Percentiles rank a stretch among this genome's conserved stretches.
phyloP scores from a whole-genome alignment of 2,329 filamentous ascomycete genomes.

The Cordyceps pruinosa region DNA sequence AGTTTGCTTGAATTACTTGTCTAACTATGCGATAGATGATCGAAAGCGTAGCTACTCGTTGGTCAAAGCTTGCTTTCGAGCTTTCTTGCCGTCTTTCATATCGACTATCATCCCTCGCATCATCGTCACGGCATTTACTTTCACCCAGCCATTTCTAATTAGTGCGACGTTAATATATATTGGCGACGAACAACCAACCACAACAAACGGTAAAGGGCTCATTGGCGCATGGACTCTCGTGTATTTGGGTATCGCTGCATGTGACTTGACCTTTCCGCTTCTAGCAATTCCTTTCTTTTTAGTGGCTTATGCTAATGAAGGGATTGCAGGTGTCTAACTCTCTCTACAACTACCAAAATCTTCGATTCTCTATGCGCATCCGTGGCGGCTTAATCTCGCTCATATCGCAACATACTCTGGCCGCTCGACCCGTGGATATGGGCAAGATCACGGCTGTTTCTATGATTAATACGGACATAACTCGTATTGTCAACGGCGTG shows the following conservation, averaged over 20 bases:
- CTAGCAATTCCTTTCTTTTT: background rate
- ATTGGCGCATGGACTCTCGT: constrained; percentile 33
- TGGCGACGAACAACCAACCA: constrained; percentile 15
- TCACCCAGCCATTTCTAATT: constrained; percentile 36
- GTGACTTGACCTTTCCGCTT: constrained; percentile 10
- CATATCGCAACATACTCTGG: constrained; percentile 1
- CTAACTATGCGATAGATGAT: no score
- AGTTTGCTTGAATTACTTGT: no score
- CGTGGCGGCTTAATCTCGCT: constrained; percentile 1
- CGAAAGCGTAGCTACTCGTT: no score
- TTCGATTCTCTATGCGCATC: background rate
- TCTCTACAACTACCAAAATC: background rate
- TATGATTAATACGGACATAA: constrained; percentile 39
- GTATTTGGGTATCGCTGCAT: constrained; percentile 35
- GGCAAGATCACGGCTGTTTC: constrained; percentile 21
- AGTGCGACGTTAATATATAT: constrained; percentile 23
- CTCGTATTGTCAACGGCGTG: constrained; percentile 30
- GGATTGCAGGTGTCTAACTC: background rate
- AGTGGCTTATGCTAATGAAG: background rate
- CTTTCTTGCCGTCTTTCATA: constrained; percentile 14
- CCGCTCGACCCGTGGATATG: background rate
- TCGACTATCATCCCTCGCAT: constrained; percentile 24
- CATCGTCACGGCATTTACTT: constrained; percentile 25
- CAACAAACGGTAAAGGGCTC: constrained; percentile 24
- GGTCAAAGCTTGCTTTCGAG: constrained; percentile 11